phyloP scores from a whole-genome alignment of 2,329 filamentous ascomycete genomes.

The Epichloe coenophiala region DNA sequence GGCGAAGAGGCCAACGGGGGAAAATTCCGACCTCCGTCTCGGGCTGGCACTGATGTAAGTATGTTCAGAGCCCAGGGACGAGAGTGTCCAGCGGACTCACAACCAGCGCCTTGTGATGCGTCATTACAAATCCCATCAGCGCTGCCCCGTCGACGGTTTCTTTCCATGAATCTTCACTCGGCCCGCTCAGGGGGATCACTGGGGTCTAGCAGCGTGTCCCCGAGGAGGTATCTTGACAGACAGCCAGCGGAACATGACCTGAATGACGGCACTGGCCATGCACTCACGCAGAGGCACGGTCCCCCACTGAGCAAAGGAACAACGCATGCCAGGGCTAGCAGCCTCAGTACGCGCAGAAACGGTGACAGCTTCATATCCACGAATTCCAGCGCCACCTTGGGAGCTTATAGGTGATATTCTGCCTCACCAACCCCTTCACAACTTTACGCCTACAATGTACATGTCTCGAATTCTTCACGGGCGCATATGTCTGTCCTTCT shows the following conservation, averaged over 20 bases:
- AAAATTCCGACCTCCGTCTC: constrained; percentile 42
- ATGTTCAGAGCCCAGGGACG: constrained; percentile 18
- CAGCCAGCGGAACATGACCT: constrained; percentile 26
- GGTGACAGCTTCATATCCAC: constrained; percentile 26
- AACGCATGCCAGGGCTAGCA: constrained; percentile 30
- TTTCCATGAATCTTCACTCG: constrained; percentile 31
- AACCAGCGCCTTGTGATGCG: constrained; percentile 20
- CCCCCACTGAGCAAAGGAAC: constrained; percentile 29
- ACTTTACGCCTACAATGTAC: constrained; percentile 13
- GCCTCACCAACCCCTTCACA: constrained; percentile 13
- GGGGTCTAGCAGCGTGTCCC: constrained; percentile 23
- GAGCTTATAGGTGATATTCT: constrained; percentile 31
- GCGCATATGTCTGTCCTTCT: not conserved
- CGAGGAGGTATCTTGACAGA: constrained; percentile 37
- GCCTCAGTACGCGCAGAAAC: constrained; percentile 28
- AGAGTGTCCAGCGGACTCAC: constrained; percentile 18
- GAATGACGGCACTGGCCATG: not conserved
- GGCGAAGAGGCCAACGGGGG: constrained; percentile 33
- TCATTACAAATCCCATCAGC: constrained; percentile 27
- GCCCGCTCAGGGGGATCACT: constrained; percentile 32
- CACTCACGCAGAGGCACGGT: not conserved
- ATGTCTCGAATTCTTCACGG: not conserved
- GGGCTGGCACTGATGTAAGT: constrained; percentile 43
- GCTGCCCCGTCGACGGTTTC: constrained; percentile 40
- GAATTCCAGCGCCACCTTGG: constrained; percentile 25